Base-by-base conservation (phyloP, 768 basidiomycete genomes). In the Kockovaella imperatae region DNA sequence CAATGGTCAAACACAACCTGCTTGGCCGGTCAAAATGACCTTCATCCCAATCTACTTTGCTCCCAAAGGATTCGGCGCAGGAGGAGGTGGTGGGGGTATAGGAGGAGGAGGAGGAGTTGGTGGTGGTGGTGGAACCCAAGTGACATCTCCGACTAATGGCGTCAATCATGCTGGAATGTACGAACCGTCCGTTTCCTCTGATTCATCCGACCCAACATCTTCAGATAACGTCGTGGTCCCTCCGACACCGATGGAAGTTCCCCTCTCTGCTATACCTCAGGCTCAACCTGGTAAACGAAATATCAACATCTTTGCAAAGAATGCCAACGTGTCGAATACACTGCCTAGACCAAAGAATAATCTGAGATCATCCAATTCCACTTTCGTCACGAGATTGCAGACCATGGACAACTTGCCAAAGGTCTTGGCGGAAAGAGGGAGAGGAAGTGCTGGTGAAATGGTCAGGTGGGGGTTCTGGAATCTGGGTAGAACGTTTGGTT, bases 341-440 rank as follows among this genome's bases (percentile, higher is more conserved):
- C 52, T 67, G 8, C 67, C 83, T 7, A 77, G 86, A 26, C 87
- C 89, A n/a, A 91, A 87, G 68, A 87, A 87, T 57, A 93, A 85
- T 60, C 82, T 95, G 56, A 78, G 85, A 45, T 87, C 87, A 0
- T 89, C 88, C 1, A 87, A 84, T 4, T 93, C 91, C 20, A 86
- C 86, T 2, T 96, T 96, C 70, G 84, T 96, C 54, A 84, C 86
- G 2, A 80, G 90, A 25, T 75, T 89, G 40, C 88, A 93, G 58
- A 82, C 79, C 47, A 76, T 78, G 34, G 90, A 95, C 64, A 86
- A 84, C 36, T 72, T 87, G 48, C 77, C 76, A 24, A 84, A 81
- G 71, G 75, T 75, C 13, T 75, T 93, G 23, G 79, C 83, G 49
- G 77, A 82, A 14, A 86, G 84, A 68, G 57, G 54, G 2, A 64